phyloP scores from a whole-genome alignment of 139 green algal species.

The Haematococcus lacustris region DNA sequence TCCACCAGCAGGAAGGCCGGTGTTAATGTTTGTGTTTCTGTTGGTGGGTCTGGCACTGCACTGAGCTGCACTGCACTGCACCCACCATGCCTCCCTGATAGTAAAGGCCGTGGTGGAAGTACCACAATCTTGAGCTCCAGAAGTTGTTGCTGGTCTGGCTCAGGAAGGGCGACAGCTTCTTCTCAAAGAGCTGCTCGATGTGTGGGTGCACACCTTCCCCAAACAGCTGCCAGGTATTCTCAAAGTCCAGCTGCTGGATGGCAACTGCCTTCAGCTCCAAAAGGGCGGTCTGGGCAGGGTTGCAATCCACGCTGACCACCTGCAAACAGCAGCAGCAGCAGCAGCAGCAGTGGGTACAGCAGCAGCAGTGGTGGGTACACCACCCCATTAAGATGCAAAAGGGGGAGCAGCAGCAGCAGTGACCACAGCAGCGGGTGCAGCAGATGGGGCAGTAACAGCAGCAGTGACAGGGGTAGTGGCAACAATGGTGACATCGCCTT shows the following conservation, averaged over 20 bases:
- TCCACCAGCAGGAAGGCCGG: too few relatives aligned
- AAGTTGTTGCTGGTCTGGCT: conserved; percentile 78
- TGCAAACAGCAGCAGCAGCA: too few relatives aligned
- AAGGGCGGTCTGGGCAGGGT: conserved; percentile 89
- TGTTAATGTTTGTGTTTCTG: too few relatives aligned
- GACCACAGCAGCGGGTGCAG: too few relatives aligned
- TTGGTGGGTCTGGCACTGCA: too few relatives aligned
- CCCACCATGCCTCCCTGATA: conserved; percentile 93
- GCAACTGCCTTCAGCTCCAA: conserved; percentile 89
- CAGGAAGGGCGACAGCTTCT: conserved; percentile 84
- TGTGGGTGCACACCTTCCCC: conserved; percentile 68
- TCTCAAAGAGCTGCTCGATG: conserved; percentile 77
- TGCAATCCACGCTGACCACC: conserved; percentile 95
- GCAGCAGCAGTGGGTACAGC: too few relatives aligned
- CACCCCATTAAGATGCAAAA: neutral
- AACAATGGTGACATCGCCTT: too few relatives aligned
- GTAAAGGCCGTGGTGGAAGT: conserved; percentile 93
- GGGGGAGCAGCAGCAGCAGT: too few relatives aligned
- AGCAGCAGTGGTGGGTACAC: too few relatives aligned
- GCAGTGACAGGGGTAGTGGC: too few relatives aligned
- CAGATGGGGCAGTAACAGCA: too few relatives aligned
- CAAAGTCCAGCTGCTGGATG: conserved; percentile 79
- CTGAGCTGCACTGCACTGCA: too few relatives aligned
- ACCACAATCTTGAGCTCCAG: conserved; percentile 78
- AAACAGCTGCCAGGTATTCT: conserved; percentile 90